Percentiles rank a stretch among this genome's conserved stretches.
These are phyloP conservation scores for Aspergillus novofumigatus DNA, from an alignment of 2,329 filamentous ascomycete species.

Conservation along the genomic window DNA sequence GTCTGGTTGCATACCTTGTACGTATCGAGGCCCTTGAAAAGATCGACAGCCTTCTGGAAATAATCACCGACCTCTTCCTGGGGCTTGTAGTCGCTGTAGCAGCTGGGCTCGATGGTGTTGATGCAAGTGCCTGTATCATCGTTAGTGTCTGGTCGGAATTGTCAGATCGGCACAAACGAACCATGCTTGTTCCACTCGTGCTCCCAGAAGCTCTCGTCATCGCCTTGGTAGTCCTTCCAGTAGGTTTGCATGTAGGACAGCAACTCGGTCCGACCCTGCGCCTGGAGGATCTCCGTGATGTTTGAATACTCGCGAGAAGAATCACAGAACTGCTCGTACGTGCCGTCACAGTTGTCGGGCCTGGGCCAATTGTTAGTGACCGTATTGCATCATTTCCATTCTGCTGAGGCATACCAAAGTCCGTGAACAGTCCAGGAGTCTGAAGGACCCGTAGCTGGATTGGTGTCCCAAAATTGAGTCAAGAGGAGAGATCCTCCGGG, in stretches of 20 bases:
- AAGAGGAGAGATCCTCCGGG: constrained; percentile 55
- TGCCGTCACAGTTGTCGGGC: constrained; percentile 55
- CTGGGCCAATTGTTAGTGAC: constrained; percentile 18
- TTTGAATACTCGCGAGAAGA: constrained; percentile 52
- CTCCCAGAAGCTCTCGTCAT: constrained; percentile 60
- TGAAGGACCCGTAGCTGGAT: constrained; percentile 50
- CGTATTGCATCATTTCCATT: background rate
- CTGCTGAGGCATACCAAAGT: constrained; percentile 41
- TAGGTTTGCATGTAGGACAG: constrained; percentile 57
- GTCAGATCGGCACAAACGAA: background rate
- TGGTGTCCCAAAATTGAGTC: constrained; percentile 60
- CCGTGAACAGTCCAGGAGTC: constrained; percentile 59
- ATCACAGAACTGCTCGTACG: constrained; percentile 55
- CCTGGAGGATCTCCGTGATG: constrained; percentile 52
- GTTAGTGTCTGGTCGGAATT: background rate
- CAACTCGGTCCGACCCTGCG: constrained; percentile 47
- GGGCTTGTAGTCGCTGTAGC: constrained; percentile 55
- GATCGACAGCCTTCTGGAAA: constrained; percentile 51
- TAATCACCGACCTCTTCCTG: constrained; percentile 57
- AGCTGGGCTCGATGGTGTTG: constrained; percentile 61
- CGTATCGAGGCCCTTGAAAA: constrained; percentile 54
- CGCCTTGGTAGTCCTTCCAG: constrained; percentile 55
- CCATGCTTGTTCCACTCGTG: constrained; percentile 70
- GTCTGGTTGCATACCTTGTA: constrained; percentile 41
- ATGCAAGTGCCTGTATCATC: constrained; percentile 56